phyloP scores from a whole-genome alignment of 495 filamentous ascomycete genomes.

The Talaromyces proteolyticus region DNA sequence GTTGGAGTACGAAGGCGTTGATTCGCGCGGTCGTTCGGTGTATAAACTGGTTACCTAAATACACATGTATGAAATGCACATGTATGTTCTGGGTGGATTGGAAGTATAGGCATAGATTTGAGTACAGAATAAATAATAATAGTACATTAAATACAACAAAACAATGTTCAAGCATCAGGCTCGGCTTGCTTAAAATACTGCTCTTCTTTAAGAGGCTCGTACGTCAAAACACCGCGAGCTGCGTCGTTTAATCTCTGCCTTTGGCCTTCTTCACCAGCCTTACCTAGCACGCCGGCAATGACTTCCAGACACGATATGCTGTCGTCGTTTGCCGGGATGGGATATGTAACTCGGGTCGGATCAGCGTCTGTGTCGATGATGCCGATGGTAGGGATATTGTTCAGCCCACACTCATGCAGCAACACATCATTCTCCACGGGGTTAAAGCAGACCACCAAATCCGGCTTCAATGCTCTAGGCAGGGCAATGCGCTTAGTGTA shows the following conservation, averaged over 20 bases:
- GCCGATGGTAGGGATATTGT: slow-evolving; percentile 89
- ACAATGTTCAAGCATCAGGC: too few relatives aligned
- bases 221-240: slow-evolving; percentile 49
- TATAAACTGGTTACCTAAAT: slow-evolving; percentile 31
- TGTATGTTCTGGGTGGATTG: too few relatives aligned
- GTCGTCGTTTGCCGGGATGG: slow-evolving; percentile 95
- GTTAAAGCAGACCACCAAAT: slow-evolving; percentile 89
- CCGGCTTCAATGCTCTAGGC: slow-evolving; percentile 64
- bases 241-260: slow-evolving; percentile 56
- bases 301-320: slow-evolving; percentile 75
- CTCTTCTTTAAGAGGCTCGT: slow-evolving; percentile 38
- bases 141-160: too few relatives aligned
- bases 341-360: slow-evolving; percentile 92
- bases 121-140: background rate
- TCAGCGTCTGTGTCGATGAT: slow-evolving; percentile 91
- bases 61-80: too few relatives aligned
- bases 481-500: slow-evolving; percentile 60
- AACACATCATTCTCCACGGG: slow-evolving; percentile 85
- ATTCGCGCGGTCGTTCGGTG: slow-evolving; percentile 25
- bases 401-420: slow-evolving; percentile 83
- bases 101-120: too few relatives aligned
- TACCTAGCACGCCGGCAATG: slow-evolving; percentile 79
- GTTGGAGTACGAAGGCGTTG: slow-evolving; percentile 24
- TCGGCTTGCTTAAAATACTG: slow-evolving; percentile 10
- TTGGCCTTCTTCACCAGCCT: slow-evolving; percentile 77